Evolutionary conservation across 768 basidiomycete genomes (phyloP), one percentile per base, ranked within the genome.

Genomic region (Gyrodon lividus): DNA sequence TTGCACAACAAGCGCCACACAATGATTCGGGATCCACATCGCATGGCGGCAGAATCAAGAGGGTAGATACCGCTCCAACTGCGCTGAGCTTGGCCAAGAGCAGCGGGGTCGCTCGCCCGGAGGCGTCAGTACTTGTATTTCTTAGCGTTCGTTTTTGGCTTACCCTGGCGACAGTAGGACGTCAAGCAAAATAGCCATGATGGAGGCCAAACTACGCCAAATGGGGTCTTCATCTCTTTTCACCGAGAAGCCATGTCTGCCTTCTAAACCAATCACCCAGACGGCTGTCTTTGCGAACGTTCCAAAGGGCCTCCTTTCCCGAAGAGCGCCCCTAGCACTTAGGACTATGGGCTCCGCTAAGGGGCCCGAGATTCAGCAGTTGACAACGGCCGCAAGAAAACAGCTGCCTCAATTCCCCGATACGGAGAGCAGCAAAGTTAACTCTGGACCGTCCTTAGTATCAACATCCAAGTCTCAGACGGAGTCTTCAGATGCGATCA

Each of bases 141-240:
- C 6, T 19, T 8, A 35, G 14, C 33, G 23, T 22, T 54, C 58
- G 24, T 38, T 43, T 49, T 41, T 26, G 14, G 22, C 56, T 63
- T 17, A 61, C 38, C 19, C 28, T 20, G 37, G 22, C 50, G 33
- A 44, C 50, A 60, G 60, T 41, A 95, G 90, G 44, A 94, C 91
- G 2, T 73, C 79, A 39, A 85, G 84, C 59, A 97, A 98, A 71
- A 99, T 99, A 59, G 93, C 94, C 7, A 81, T 87, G 62, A 88
- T 98, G 79, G 97, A 99, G 70, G 96, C 96, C 2, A 99, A 99
- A 69, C 75, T 99, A 20, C 80, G 84, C 16, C 82, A 91, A 56
- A 83, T 97, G 80, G 82, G 84, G 59, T 65, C 52, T 50, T 65
- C 61, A 13, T 60, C 59, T 1, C 22, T 55, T 2, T 62, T 62